phyloP scores from a whole-genome alignment of 495 filamentous ascomycete genomes.

The Hypoxylon subgilvum region DNA sequence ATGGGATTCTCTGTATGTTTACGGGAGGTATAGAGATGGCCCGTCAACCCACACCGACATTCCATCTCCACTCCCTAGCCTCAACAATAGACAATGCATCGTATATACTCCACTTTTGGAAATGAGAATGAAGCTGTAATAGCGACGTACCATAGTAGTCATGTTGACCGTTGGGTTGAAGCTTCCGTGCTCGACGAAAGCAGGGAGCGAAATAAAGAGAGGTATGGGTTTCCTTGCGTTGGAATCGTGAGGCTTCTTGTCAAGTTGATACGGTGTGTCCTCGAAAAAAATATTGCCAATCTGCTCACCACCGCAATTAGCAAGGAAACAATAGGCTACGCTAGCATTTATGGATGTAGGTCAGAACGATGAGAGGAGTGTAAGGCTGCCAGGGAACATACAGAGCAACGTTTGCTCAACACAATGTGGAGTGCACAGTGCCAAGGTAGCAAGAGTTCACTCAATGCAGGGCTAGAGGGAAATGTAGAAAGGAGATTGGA shows the following conservation, averaged over 20 bases:
- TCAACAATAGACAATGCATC: not conserved
- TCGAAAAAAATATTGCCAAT: not conserved
- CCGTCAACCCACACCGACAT: conserved; percentile 36
- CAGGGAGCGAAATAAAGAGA: not conserved
- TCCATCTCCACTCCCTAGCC: conserved; percentile 7
- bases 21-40: not conserved
- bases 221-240: not conserved
- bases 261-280: not conserved
- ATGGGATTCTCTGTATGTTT: not conserved
- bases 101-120: not conserved
- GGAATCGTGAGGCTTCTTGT: not conserved
- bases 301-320: conserved; percentile 13
- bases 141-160: conserved; percentile 59
- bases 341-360: not conserved
- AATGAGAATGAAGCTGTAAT: conserved; percentile 3
- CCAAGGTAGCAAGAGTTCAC: no score
- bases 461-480: no score
- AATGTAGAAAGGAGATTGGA: no score
- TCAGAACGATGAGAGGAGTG: no score
- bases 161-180: conserved; percentile 41
- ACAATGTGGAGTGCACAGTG: no score
- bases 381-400: no score
- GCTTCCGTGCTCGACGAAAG: conserved; percentile 23
- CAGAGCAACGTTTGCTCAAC: no score
- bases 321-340: not conserved